Evolutionary conservation across 2,329 filamentous ascomycete genomes (phyloP), one percentile per base, ranked within the genome.

Genomic region (Fusarium sp.): DNA sequence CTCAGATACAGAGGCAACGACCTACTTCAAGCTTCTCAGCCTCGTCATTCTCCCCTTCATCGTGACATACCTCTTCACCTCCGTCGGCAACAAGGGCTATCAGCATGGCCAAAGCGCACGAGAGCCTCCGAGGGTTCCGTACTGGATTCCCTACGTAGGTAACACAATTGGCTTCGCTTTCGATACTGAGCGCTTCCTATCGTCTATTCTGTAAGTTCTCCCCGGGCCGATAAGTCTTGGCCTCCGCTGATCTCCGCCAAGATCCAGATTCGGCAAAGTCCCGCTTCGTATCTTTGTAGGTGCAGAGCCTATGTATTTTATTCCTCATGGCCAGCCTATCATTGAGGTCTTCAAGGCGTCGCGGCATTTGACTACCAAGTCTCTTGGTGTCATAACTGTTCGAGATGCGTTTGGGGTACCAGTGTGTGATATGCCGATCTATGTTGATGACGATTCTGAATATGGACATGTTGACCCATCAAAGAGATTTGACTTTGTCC

Each of bases 361-460:
- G 14, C 66, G 73, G 4, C 54, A 75, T 7, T 12, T 73, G 4
- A 73, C 72, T 5, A 75, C 72, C 2, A 73, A 73, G 11, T 63
- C 51, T 1, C 42, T 75, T 5, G 73, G 72, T 4, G 35, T 71
- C 10, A 64, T 73, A 48, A 70, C 72, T 2, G 70, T 75, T 5
- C 66, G 73, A 13, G 70, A 75, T 20, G 73, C 73, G 4, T 75
- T 75, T 35, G 73, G 73, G 1, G 54, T 74, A 14, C 72, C 72
- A 2, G 55, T 30, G 3, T 22, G 39, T 14, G 73, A 75, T 15
- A 26, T 75, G 18, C 24, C 35, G 4, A 56, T 75, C 3, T 75
- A 62, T 20, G 53, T 35, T 3, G 47, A 30, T 4, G 73, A 75
- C 1, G 62, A 73, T 20, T 70, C 73, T 4, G 28, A 54, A 14